Evolutionary conservation across 768 basidiomycete genomes (phyloP).

Genomic region (Mycena epipterygia): DNA sequence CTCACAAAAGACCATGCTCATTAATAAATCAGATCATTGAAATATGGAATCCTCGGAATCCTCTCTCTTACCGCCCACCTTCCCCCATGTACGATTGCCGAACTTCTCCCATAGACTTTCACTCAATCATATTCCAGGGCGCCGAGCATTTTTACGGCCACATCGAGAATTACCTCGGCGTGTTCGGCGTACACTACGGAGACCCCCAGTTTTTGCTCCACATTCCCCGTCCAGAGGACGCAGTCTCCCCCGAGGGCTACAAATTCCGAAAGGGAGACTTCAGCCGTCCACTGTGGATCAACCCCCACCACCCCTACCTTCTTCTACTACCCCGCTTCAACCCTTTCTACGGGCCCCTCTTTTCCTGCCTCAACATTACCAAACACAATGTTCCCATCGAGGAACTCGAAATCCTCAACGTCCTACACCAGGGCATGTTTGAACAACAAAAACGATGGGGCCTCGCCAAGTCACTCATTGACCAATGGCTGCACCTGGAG

Average conservation of each 20-base stretch:
- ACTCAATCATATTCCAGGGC: background rate
- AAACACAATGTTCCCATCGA: conserved; percentile 18
- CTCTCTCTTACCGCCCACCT: background rate
- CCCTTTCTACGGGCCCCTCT: conserved; percentile 24
- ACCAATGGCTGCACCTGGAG: conserved; percentile 26
- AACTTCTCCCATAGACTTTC: background rate
- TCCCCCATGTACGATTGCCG: conserved; percentile 12
- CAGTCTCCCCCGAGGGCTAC: conserved; percentile 16
- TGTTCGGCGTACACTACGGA: conserved; percentile 32
- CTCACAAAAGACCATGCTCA: conserved; percentile 5
- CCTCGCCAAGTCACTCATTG: conserved; percentile 9
- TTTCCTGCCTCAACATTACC: conserved; percentile 23
- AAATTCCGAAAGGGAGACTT: conserved; percentile 8
- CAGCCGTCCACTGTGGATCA: conserved; percentile 20
- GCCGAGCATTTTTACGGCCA: conserved; percentile 20
- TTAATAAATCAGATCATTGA: background rate
- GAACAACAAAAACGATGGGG: conserved; percentile 6
- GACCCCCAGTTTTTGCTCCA: conserved; percentile 22
- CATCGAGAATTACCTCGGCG: conserved; percentile 11
- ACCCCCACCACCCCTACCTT: conserved; percentile 19
- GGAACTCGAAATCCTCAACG: background rate
- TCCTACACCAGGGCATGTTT: background rate
- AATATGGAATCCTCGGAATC: conserved; percentile 12
- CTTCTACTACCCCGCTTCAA: conserved; percentile 25
- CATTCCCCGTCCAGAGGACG: conserved; percentile 18